Conservation (phyloP, 2,329 filamentous ascomycete species). For the Penicillium corylophilum region DNA sequence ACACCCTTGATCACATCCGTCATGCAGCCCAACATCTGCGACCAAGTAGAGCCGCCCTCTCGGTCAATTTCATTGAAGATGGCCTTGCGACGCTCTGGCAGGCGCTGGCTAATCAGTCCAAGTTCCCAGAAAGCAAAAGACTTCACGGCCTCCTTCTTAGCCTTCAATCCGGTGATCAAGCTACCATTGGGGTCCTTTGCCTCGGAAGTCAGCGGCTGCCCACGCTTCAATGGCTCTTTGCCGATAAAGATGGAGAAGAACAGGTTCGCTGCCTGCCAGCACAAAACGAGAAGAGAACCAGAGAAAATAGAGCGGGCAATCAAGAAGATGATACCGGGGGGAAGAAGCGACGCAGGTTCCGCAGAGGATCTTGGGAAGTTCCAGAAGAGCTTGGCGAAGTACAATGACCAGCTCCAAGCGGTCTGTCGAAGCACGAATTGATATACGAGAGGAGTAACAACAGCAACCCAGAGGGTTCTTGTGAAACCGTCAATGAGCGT, state of each 20-base stretch:
- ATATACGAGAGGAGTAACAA: conserved; percentile 60
- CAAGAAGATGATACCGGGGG: conserved; percentile 58
- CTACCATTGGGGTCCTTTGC: conserved; percentile 91
- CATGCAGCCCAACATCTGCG: conserved; percentile 70
- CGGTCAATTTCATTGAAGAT: conserved; percentile 89
- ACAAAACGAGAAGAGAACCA: conserved; percentile 64
- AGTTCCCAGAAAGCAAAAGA: conserved; percentile 92
- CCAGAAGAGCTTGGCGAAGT: conserved; percentile 70
- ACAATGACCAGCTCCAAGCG: conserved; percentile 69
- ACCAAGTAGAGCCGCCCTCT: conserved; percentile 75
- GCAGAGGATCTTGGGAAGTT: conserved; percentile 71
- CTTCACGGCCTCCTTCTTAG: conserved; percentile 75
- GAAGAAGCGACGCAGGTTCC: conserved; percentile 53
- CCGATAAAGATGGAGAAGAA: conserved; percentile 79
- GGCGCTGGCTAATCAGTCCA: conserved; percentile 72
- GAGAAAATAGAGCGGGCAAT: conserved; percentile 59
- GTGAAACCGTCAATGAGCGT: conserved; percentile 35
- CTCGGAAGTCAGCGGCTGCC: conserved; percentile 76
- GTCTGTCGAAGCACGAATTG: conserved; percentile 59
- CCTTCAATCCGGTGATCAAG: conserved; percentile 76
- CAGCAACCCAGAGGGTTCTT: conserved; percentile 40
- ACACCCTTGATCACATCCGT: conserved; percentile 68
- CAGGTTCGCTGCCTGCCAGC: conserved; percentile 76
- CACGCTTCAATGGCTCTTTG: conserved; percentile 78
- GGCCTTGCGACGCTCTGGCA: conserved; percentile 70